Evolutionary conservation across 2,329 filamentous ascomycete species (phyloP), one percentile per base, ranked within the genome.

Genomic region (Cyclaneusma minus): DNA sequence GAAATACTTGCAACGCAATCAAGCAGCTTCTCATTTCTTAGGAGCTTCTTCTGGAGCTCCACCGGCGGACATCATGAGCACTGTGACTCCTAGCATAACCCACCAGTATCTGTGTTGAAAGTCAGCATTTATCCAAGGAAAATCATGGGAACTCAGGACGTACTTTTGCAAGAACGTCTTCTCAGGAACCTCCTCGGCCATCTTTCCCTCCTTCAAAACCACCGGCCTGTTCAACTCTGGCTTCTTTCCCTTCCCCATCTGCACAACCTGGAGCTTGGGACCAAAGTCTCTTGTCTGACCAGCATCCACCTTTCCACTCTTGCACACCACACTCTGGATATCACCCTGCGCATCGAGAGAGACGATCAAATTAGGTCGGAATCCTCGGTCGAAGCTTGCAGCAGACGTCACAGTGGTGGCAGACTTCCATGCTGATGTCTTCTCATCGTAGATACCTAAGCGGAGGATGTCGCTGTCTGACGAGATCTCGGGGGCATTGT

Each of bases 161-260:
- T 56, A 76, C 71, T 73, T 77, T 50, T 77, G 71, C 30, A 78
- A 45, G 34, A 78, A 59, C 2, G 64, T 60, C 61, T 75, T 78
- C 53, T 77, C 68, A 29, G 50, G 51, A 42, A 62, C 60, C 34
- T 57, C 55, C 29, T 52, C 61, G 21, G 62, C 60, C 47, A 66
- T 58, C 52, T 59, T 68, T 10, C 72, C 72, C 36, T 73, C 64
- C 0, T 66, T 55, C 23, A 78, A 49, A 24, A 75, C 63, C 19
- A 79, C 58, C 3, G 72, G 71, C 50, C 64, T 67, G 40, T 75
- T 76, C 40, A 78, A 50, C 37, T 60, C 59, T 3, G 69, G 68
- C 43, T 63, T 57, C 45, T 58, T 60, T 2, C 68, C 72, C 29
- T 47, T 50, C 23, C 41, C 48, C 21, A 59, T 53, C 13, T 55